Evolutionary conservation across 306 rosid genomes (phyloP), one percentile per base, ranked within the genome.

Genomic region (Ziziphus jujuba): DNA sequence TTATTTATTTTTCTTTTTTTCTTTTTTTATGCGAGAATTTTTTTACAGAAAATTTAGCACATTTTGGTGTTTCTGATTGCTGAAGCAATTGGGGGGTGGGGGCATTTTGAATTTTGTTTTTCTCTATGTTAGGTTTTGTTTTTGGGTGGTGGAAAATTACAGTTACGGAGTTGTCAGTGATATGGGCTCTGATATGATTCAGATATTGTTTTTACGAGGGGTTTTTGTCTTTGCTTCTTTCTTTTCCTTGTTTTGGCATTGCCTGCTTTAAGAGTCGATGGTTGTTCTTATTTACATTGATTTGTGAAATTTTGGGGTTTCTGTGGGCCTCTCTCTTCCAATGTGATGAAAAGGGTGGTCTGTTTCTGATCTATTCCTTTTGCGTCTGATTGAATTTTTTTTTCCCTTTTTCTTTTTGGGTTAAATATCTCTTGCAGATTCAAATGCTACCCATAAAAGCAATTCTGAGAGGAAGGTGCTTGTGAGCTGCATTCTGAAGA

Each of bases 171-270:
- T n/a, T 19, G 45, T 40, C 45, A 40, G 40, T 7, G 20, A 33
- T 53, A 43, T 38, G 23, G 23, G 21, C 13, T 65, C 13, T 66
- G 58, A 56, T 56, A 11, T 61, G 58, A 56, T 48, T 40, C 56
- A 24, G 73, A 22, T 28, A 28, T 60, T 58, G 25, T 40, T 59
- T n/a, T 65, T 40, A 11, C 4, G 50, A 23, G 53, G 40, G 5
- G 55, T 31, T 36, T 56, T 71, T 43, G 53, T 9, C 53, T 20
- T 43, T 75, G 59, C 61, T 70, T 57, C 66, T 62, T 70, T 57
- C 66, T 62, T 65, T 68, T 2, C 2, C 45, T 38, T 62, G 76
- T 40, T 75, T 55, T 61, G 85, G 74, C 79, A 73, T 72, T 80
- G 66, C 70, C 31, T 56, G 62, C 36, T 66, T n/a, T 72, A 44